Evolutionary conservation across 2,329 filamentous ascomycete species (phyloP), one percentile per base, ranked within the genome.

Genomic region (Cladosporium sphaerospermum): DNA sequence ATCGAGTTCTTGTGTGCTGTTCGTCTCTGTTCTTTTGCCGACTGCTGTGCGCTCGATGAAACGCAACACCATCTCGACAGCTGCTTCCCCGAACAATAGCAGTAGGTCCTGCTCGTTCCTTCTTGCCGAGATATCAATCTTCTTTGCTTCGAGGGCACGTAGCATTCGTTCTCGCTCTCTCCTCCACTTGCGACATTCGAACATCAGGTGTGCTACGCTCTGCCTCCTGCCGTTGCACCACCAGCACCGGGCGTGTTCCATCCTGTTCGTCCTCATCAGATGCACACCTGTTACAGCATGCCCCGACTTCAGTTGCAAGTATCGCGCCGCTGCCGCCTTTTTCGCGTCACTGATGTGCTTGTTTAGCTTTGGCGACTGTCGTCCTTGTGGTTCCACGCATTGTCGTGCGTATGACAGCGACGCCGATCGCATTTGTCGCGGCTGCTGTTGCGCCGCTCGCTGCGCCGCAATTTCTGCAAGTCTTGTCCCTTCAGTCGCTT

Each of bases 171-270:
- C 32, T 40, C 34, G 34, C 34, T 50, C 33, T 13, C 47, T 19
- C 42, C 47, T 18, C 47, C 47, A 50, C 4, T 42, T 50, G 28
- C 47, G 34, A 32, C 47, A 50, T 14, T 39, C 10, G 6, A 50
- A 18, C 47, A 40, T 18, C 4, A 50, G 47, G 39, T 50, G 36
- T 28, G 37, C 47, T 5, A 50, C 47, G 19, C 4, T 41, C 36
- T 42, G 47, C 13, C 36, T 39, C 36, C 47, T 40, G 3, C 11
- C 14, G n/a, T 31, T 14, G 32, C 36, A 50, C 47, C 47, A 50
- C 47, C 23, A 45, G 42, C 42, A 43, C 31, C 19, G 34, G 9
- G 46, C 46, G 19, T 41, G 23, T 23, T 50, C 16, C 18, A 50
- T 3, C 3, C 32, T 34, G 2, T 34, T 34, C 3, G 32, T 34